Percentiles rank a stretch among this genome's conserved stretches.
Evolutionary conservation across 2,329 filamentous ascomycete species (phyloP).

Genomic region (Beauveria sp.): DNA sequence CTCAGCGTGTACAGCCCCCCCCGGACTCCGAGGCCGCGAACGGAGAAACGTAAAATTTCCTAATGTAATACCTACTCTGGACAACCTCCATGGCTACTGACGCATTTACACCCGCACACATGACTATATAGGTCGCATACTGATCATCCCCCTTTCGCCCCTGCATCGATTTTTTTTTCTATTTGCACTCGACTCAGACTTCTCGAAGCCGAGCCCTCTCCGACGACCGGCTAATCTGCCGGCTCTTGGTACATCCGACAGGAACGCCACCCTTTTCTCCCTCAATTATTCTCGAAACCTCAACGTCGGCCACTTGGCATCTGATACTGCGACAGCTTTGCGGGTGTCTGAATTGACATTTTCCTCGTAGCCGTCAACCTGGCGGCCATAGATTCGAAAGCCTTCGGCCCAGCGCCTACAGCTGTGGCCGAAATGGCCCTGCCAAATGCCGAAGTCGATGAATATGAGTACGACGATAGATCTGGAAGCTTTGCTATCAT

Average conservation of each 20-base stretch:
- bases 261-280: conserved; percentile 3
- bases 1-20: not conserved
- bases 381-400: conserved; percentile 52
- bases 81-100: conserved; percentile 15
- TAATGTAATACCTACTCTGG: conserved; percentile 12
- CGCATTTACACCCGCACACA: not conserved
- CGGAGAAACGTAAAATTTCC: conserved; percentile 29
- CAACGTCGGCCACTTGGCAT: not conserved
- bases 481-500: not conserved
- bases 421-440: conserved; percentile 64
- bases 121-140: not conserved
- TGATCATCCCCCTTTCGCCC: not conserved
- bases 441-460: conserved; percentile 57
- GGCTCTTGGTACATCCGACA: conserved; percentile 3
- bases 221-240: not conserved
- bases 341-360: not conserved
- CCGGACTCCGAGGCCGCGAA: conserved; percentile 31
- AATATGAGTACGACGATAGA: conserved; percentile 52
- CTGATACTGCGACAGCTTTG: not conserved
- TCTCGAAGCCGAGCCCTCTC: not conserved
- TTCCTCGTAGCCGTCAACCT: conserved; percentile 44
- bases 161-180: not conserved
- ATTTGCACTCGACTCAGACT: not conserved
- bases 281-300: not conserved
- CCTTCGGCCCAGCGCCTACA: conserved; percentile 56